Evolutionary conservation across 2,329 filamentous ascomycete species (phyloP).

Genomic region (Emericellopsis cladophorae): DNA sequence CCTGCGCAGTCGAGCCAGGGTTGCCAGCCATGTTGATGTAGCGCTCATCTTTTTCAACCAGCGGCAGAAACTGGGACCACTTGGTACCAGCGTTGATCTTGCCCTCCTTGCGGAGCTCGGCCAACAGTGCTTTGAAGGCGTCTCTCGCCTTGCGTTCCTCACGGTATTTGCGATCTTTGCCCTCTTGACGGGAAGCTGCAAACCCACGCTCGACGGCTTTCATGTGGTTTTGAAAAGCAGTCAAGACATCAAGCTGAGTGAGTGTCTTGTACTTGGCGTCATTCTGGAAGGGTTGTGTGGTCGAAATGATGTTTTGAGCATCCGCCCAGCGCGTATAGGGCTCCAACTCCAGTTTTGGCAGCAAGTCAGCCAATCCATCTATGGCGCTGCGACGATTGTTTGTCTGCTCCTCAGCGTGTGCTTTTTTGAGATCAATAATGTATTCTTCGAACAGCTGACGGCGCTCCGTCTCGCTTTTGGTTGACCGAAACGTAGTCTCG

Average conservation of each 20-base stretch:
- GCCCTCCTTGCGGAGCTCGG: slow-evolving; percentile 59
- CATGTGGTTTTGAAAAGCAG: slow-evolving; percentile 89
- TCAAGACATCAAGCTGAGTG: slow-evolving; percentile 80
- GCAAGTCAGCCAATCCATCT: slow-evolving; percentile 65
- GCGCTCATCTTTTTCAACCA: slow-evolving; percentile 68
- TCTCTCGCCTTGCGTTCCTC: slow-evolving; percentile 81
- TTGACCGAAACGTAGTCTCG: slow-evolving; percentile 90
- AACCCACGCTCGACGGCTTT: slow-evolving; percentile 81
- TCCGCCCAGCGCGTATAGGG: slow-evolving; percentile 93
- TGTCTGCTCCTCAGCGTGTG: slow-evolving; percentile 63
- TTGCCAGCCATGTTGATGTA: slow-evolving; percentile 78
- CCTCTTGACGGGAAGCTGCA: slow-evolving; percentile 80
- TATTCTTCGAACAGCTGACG: slow-evolving; percentile 92
- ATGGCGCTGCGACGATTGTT: slow-evolving; percentile 66
- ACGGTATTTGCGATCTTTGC: slow-evolving; percentile 70
- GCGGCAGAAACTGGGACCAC: slow-evolving; percentile 69
- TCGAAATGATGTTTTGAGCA: slow-evolving; percentile 70
- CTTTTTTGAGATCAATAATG: slow-evolving; percentile 69
- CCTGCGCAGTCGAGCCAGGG: slow-evolving; percentile 70
- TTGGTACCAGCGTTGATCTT: slow-evolving; percentile 84
- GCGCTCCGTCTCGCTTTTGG: slow-evolving; percentile 76
- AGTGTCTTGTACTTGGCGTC: slow-evolving; percentile 80
- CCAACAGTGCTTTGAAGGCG: slow-evolving; percentile 60
- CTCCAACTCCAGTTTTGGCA: slow-evolving; percentile 72
- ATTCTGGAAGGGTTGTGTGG: slow-evolving; percentile 62